phyloP scores from a whole-genome alignment of 2,329 filamentous ascomycete species.

The Scytalidium sp. region DNA sequence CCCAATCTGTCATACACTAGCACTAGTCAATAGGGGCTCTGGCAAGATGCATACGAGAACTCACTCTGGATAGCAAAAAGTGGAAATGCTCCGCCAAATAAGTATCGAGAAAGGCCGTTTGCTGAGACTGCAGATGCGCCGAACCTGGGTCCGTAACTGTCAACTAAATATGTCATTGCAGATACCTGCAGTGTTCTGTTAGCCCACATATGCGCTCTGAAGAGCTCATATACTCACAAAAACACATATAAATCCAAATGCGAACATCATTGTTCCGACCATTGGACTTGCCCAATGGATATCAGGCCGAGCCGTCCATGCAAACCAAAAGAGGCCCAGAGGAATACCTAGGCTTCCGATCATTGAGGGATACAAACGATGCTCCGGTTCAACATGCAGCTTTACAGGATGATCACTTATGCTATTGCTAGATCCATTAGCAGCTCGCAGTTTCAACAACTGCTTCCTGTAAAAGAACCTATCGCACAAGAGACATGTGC shows the following conservation, averaged over 20 bases:
- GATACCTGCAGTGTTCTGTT: neutral
- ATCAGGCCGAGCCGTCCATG: conserved; percentile 45
- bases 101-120: neutral
- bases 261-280: conserved; percentile 49
- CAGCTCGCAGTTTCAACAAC: conserved; percentile 21
- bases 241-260: conserved; percentile 55
- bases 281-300: conserved; percentile 49
- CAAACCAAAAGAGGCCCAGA: conserved; percentile 55
- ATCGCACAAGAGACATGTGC: conserved; percentile 31
- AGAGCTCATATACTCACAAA: conserved; percentile 31
- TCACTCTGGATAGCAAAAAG: neutral
- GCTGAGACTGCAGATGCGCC: conserved; percentile 4
- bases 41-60: neutral
- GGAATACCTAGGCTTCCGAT: conserved; percentile 48
- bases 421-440: conserved; percentile 15
- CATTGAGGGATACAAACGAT: conserved; percentile 56
- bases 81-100: neutral
- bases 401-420: neutral
- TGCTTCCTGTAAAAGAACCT: conserved; percentile 33
- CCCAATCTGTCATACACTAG: conserved; percentile 32
- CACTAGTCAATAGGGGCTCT: neutral
- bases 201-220: neutral
- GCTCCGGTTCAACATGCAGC: conserved; percentile 41
- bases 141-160: neutral
- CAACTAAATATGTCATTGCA: conserved; percentile 1